Evolutionary conservation across 1,284 basidiomycete genomes (phyloP), one percentile per base, ranked within the genome.

Genomic region (Hymenochaete sp.): DNA sequence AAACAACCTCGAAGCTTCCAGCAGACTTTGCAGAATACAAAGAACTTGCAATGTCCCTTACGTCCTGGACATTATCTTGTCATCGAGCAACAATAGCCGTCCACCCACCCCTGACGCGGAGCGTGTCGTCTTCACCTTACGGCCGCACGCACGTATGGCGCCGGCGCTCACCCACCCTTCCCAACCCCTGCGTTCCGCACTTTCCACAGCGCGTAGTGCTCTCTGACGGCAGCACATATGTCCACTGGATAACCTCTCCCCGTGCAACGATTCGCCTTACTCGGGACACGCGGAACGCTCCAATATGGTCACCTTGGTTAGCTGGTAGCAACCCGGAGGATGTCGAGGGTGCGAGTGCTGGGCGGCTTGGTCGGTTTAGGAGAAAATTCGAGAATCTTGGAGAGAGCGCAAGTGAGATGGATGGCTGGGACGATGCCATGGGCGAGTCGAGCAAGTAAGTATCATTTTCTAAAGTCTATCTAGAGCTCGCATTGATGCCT

Each of bases 221-320:
- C 53, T 78, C 87, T 0, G 90, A 93, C 63, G 89, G 89, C n/a
- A 83, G 83, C 14, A 85, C 84, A 1, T 90, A 88, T 61, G 79
- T 77, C 1, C 84, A 91, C 54, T 85, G 81, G 72, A 87, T 84
- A 7, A 92, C 90, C 0, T 88, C 88, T 0, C 90, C 90, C 0
- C 77, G 79, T 3, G 82, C 83, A 2, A 62, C 75, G 35, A 71
- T 88, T 35, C 75, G 78, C 33, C 68, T 91, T 37, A 85, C 87
- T 18, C 78, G 89, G 33, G 90, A 93, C 58, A 80, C 84, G 42
- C 88, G 83, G 11, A 93, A 90, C 61, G 85, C 90, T 60, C 83
- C 82, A 8, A 62, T 88, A 19, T 93, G 79, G 86, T 62, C 61
- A 53, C 66, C 69, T 19, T 48, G 45, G 48, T 43, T 45, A 14